Base-by-base conservation (phyloP, 441 rosid species). In the Syzygium malaccense region DNA sequence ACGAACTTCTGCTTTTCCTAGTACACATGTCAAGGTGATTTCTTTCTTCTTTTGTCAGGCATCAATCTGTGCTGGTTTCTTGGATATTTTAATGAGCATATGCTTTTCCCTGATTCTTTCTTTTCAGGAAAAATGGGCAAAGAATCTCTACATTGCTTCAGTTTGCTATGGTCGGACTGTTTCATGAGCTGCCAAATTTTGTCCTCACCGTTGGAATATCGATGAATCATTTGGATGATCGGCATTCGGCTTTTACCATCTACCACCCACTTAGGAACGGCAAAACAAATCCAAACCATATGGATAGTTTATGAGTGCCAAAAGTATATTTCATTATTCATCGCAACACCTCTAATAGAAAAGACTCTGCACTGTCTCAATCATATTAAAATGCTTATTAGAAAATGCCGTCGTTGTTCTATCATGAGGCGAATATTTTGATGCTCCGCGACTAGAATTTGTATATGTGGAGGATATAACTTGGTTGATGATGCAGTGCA, bases 231-330 rank as follows among this genome's bases (percentile, higher is more conserved):
- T 85, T 58, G 53, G 49, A 78, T 17, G 12, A 51, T 60, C 49
- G 26, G 75, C 86, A 86, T 11, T 86, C 17, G 3, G 84, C 28
- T 30, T 53, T 57, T 30, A 28, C 86, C 53, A 55, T 85, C 85
- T 54, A 37, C 51, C 84, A 54, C 85, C 55, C n/a, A 4, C 25
- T 20, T 78, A 58, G 86, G 79, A 56, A 20, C 2, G 23, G 85
- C 41, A 83, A 64, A 62, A 28, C 54, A 28, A 28, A 18, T 48
- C 32, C 66, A 64, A 56, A 87, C 85, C 86, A 53, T 32, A 30
- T 55, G 85, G 79, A 90, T 90, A 91, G 91, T 92, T 90, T 92
- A 92, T 91, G 94, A 91, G 93, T 91, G 94, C 53, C 92, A 89
- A 92, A 90, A 90, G 89, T 92, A 88, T 88, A 89, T 91, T 90